Evolutionary conservation across 2,329 filamentous ascomycete genomes (phyloP), one percentile per base, ranked within the genome.

Genomic region (Fusarium sp.): DNA sequence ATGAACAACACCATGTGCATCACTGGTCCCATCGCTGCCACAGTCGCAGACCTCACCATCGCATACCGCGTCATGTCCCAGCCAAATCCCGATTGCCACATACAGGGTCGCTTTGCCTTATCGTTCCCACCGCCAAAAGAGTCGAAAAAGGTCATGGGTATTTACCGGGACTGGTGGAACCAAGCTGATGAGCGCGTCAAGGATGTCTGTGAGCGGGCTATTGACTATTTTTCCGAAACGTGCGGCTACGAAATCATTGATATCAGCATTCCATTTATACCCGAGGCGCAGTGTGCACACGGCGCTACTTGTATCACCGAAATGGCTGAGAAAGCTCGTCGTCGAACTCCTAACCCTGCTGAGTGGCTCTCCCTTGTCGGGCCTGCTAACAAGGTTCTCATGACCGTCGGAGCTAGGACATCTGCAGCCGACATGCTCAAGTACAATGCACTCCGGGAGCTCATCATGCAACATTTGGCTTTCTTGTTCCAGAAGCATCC

Each of bases 41-140:
- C 84, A 50, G 90, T 90, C 61, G 80, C 87, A 32, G 93, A 96
- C 69, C 84, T 97, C 6, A 88, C 89, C 59, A 81, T 93, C 48
- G 89, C 90, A n/a, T 97, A 95, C 77, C 87, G 91, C 45, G 73
- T 91, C 67, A 92, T 96, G 83, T 84, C 90, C 3, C 83, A 86
- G 48, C 90, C 92, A 0, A 84, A 96, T 68, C 84, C 88, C 0
- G 75, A 80, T 3, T 83, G 89, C 71, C 78, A 82, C 0, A 75
- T 82, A 8, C 89, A 89, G 15, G 76, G 82, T 8, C 77, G 81
- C 13, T 95, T 96, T 73, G 83, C 84, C 0, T 80, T 86, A 4
- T 86, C 85, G 13, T 63, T 78, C 8, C 77, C 82, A 4, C 77
- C 78, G 0, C 67, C 69, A 6, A 75, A 78, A 1, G 71, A 75